These are phyloP conservation scores for Sistotremastrum suecicum DNA, from an alignment of 768 basidiomycete genomes.

Conservation along the genomic window DNA sequence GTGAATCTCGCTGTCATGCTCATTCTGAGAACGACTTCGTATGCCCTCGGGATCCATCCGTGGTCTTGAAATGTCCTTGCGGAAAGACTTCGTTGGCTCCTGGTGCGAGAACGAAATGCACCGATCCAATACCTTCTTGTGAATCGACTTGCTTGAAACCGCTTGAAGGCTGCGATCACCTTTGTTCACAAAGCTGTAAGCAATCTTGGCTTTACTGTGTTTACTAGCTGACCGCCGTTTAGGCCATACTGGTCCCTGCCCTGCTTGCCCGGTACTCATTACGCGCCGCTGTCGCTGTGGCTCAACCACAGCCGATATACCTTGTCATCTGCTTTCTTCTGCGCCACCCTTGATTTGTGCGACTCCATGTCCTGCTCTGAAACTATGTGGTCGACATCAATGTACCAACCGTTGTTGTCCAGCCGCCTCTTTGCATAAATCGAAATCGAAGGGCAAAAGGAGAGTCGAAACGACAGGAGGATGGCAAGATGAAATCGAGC, in stretches of 20 bases:
- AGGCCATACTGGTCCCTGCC: conserved; percentile 60
- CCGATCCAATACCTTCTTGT: conserved; percentile 75
- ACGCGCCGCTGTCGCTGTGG: conserved; percentile 83
- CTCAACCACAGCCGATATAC: conserved; percentile 36
- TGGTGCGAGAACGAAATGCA: conserved; percentile 31
- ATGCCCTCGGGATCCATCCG: conserved; percentile 63
- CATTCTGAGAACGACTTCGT: conserved; percentile 38
- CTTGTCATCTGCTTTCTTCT: conserved; percentile 33
- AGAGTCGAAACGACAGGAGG: conserved; percentile 26
- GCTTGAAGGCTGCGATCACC: conserved; percentile 55
- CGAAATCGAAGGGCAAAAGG: conserved; percentile 41
- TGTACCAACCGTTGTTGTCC: conserved; percentile 85
- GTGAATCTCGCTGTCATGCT: conserved; percentile 66
- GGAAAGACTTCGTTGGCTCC: conserved; percentile 44
- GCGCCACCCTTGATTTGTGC: conserved; percentile 36
- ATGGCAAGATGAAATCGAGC: conserved; percentile 17
- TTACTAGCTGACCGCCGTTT: neutral
- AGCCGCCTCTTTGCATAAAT: conserved; percentile 44
- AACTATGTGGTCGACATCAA: conserved; percentile 77
- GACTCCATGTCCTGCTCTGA: conserved; percentile 63
- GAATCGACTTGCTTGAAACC: conserved; percentile 48
- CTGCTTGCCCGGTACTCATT: conserved; percentile 59
- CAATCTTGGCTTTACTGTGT: neutral
- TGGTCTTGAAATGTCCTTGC: conserved; percentile 70
- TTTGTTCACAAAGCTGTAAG: conserved; percentile 46